Conservation (phyloP, 176 grass and related monocot genomes). For the Zizania latifolia region DNA sequence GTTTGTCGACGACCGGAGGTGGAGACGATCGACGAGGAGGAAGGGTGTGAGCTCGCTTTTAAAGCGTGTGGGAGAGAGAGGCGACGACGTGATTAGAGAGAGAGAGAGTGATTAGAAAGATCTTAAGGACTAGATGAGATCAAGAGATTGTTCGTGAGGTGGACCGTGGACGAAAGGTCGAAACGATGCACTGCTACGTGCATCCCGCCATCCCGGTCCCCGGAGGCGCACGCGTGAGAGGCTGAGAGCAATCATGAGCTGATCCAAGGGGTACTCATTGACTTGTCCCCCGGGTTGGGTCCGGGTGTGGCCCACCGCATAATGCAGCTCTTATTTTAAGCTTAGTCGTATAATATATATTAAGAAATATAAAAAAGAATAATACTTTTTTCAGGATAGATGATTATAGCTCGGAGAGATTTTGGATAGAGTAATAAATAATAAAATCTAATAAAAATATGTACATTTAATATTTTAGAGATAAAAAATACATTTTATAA, state of each 20-base stretch:
- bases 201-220: no score
- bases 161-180: no score
- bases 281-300: neutral
- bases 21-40: neutral
- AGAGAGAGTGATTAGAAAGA: neutral
- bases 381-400: no score
- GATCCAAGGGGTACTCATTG: neutral
- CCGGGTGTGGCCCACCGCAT: neutral
- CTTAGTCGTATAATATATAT: no score
- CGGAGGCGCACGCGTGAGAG: neutral
- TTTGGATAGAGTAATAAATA: no score
- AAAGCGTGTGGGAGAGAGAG: neutral
- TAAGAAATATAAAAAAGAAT: no score
- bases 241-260: neutral
- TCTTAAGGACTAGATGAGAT: neutral
- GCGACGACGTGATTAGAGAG: neutral
- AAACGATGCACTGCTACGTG: no score
- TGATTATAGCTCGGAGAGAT: no score
- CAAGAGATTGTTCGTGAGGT: neutral
- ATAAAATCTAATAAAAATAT: no score
- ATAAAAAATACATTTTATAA: no score
- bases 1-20: neutral
- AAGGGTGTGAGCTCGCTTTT: neutral
- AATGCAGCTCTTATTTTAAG: neutral
- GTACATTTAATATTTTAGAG: no score